phyloP scores from a whole-genome alignment of 129 eudicot species.

The Silybum marianum region DNA sequence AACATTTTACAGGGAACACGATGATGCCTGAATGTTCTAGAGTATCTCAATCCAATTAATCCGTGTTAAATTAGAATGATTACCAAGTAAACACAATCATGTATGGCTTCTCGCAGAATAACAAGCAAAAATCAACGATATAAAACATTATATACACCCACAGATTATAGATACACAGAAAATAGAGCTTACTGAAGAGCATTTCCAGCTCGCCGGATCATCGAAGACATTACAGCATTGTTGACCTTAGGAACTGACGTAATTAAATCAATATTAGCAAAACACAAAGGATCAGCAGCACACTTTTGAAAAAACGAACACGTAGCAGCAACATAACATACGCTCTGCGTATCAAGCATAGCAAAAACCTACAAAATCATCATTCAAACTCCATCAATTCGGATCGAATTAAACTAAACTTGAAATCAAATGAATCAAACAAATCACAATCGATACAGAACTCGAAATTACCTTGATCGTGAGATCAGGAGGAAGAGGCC shows the following conservation, averaged over 20 bases:
- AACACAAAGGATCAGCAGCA: slow-evolving; percentile 68
- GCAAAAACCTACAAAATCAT: slow-evolving; percentile 61
- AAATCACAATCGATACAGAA: neutral
- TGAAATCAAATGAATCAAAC: too few relatives aligned
- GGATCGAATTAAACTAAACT: slow-evolving; percentile 3
- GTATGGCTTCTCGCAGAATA: neutral
- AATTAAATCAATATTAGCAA: slow-evolving; percentile 58
- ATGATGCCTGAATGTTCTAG: neutral
- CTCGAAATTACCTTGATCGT: slow-evolving; percentile 53
- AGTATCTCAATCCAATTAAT: neutral
- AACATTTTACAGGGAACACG: neutral
- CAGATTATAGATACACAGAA: neutral
- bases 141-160: slow-evolving; percentile 9
- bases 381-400: slow-evolving; percentile 11
- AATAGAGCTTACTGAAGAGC: slow-evolving; percentile 48
- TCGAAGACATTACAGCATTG: slow-evolving; percentile 57
- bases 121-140: neutral
- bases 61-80: neutral
- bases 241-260: slow-evolving; percentile 68
- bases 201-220: slow-evolving; percentile 82
- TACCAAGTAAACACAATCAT: neutral
- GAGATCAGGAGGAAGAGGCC: slow-evolving; percentile 75
- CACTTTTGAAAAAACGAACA: slow-evolving; percentile 72
- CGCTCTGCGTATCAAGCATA: slow-evolving; percentile 67
- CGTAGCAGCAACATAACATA: slow-evolving; percentile 66